Base-by-base conservation (phyloP, 768 basidiomycete genomes). In the Termitomyces sp. region DNA sequence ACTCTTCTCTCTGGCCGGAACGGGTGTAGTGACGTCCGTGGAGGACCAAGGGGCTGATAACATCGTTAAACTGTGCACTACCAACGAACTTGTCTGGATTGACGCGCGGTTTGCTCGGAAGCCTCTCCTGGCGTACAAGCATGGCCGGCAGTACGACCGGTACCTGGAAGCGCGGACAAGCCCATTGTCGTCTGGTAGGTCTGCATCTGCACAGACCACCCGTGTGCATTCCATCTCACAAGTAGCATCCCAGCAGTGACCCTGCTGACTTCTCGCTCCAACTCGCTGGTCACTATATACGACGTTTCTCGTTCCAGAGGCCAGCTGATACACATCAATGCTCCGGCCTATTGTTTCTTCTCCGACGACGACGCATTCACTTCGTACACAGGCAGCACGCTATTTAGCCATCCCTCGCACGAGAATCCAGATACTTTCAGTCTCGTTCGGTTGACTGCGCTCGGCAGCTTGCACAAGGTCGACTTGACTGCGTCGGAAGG, bases 1-100 rank as follows among this genome's bases (percentile, higher is more conserved):
- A 2, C 58, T 84, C 28, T 77, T 79, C 59, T 65, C 69, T 13
- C 61, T 76, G 32, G 53, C 67, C 10, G 67, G 60, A 33, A 60
- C 68, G 28, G 74, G 80, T 50, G 53, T 77, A 1, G 66, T 90
- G 18, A 87, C 87, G 0, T 82, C 78, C 26, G 70, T 86, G 36
- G 83, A 85, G 60, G 69, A 76, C 58, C 66, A 72, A 18, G 61
- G 61, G 6, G 65, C 69, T 5, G 76, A 82, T 57, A 66, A 79
- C 46, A 67, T 85, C 40, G 64, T 85, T 32, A 78, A 80, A 3
- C 61, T 89, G 3, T 79, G 77, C 32, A 83, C 88, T 1, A 92
- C 88, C 1, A 74, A 72, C 1, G 77, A 86, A 46, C 63, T 92
- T 16, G 61, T 86, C 14, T 92, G 90, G 90, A 67, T 92, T 30